Conservation (phyloP, 129 eudicot species). For the Arctium lappa region DNA sequence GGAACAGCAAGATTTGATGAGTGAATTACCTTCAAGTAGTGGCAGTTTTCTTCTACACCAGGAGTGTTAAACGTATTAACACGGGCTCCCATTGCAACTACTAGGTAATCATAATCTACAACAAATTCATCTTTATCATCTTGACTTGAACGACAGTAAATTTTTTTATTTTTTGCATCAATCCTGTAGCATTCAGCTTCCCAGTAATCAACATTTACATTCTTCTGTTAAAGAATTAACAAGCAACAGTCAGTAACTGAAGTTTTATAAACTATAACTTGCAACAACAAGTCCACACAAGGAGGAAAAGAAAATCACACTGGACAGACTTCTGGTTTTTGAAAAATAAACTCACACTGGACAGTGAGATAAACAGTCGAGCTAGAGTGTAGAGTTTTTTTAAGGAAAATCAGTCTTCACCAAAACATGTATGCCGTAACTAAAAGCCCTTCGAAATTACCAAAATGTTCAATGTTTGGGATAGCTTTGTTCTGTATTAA, state of each 20-base stretch:
- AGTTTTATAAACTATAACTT: background rate
- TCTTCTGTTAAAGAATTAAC: conserved; percentile 49
- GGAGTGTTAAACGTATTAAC: conserved; percentile 86
- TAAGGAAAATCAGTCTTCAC: background rate
- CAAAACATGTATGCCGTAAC: background rate
- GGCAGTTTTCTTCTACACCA: conserved; percentile 84
- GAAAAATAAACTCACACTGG: background rate
- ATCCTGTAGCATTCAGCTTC: conserved; percentile 90
- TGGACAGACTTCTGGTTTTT: background rate
- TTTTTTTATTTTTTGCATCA: conserved; percentile 75
- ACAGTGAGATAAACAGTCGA: background rate
- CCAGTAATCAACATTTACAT: conserved; percentile 54
- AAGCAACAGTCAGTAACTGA: conserved; percentile 20
- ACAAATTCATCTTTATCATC: conserved; percentile 55
- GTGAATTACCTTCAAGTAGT: conserved; percentile 67
- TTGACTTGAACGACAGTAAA: conserved; percentile 58
- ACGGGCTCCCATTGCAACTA: conserved; percentile 83
- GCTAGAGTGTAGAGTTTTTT: background rate
- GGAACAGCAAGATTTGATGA: background rate
- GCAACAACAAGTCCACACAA: background rate
- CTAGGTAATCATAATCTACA: conserved; percentile 84
- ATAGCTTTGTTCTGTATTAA: background rate
- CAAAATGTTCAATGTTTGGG: background rate
- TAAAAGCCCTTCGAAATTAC: background rate
- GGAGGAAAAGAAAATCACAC: background rate